Conservation (phyloP, 2,329 filamentous ascomycete genomes). For the Aspergillus japonicus region DNA sequence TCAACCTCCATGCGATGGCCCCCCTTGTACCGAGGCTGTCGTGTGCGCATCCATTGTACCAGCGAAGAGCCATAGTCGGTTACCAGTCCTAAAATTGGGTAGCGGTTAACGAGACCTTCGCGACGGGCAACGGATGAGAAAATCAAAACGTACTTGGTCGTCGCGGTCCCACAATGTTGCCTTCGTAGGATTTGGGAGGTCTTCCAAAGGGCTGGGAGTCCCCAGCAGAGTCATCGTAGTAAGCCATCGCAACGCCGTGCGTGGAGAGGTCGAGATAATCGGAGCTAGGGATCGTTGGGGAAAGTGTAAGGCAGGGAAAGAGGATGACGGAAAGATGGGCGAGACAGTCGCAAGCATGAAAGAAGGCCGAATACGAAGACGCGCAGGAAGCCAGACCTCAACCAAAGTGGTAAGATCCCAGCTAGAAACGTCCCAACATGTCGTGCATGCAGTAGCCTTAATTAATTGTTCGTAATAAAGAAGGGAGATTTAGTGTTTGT, state of each 20-base stretch:
- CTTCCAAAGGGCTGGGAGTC: constrained; percentile 34
- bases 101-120: constrained; percentile 16
- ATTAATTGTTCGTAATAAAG: not conserved
- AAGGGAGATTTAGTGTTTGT: not conserved
- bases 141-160: constrained; percentile 38
- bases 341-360: constrained; percentile 18
- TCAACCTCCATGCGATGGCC: constrained; percentile 72
- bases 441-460: constrained; percentile 7
- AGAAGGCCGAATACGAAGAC: not conserved
- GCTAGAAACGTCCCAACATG: constrained; percentile 2
- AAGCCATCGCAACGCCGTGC: constrained; percentile 33
- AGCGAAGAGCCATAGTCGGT: constrained; percentile 91
- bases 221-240: constrained; percentile 40
- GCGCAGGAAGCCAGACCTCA: not conserved
- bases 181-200: constrained; percentile 34
- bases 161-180: constrained; percentile 38
- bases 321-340: constrained; percentile 15
- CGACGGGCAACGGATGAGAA: not conserved
- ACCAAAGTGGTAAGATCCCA: constrained; percentile 5
- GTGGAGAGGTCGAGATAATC: constrained; percentile 3
- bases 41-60: constrained; percentile 85
- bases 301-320: constrained; percentile 6
- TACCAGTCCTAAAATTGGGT: constrained; percentile 65
- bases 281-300: not conserved
- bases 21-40: constrained; percentile 72